Conservation (phyloP, 2,329 filamentous ascomycete genomes). For the Hypoxylon sp. region DNA sequence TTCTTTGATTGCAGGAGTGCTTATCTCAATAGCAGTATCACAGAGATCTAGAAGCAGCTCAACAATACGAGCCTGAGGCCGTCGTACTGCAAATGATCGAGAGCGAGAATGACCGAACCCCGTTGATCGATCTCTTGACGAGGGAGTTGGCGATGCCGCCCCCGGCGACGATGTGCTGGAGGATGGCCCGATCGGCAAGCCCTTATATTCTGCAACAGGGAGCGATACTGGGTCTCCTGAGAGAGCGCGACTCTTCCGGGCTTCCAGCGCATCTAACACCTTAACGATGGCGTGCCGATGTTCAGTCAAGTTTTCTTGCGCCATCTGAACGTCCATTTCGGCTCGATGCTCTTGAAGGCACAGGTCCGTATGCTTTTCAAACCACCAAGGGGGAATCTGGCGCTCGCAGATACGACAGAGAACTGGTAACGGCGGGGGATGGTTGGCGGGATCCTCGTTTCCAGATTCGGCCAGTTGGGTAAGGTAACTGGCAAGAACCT, state of each 20-base stretch:
- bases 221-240: constrained; percentile 67
- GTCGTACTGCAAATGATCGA: constrained; percentile 90
- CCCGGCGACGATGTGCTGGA: constrained; percentile 80
- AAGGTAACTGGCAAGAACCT: constrained; percentile 93
- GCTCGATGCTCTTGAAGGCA: constrained; percentile 96
- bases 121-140: constrained; percentile 80
- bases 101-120: constrained; percentile 85
- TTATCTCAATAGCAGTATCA: constrained; percentile 95
- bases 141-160: constrained; percentile 78
- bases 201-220: constrained; percentile 86
- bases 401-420: constrained; percentile 98
- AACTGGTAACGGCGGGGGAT: constrained; percentile 86
- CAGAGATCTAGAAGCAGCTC: constrained; percentile 95
- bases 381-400: constrained; percentile 99
- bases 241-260: constrained; percentile 76
- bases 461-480: constrained; percentile 89
- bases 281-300: constrained; percentile 96
- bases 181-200: constrained; percentile 82
- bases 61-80: constrained; percentile 92
- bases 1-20: constrained; percentile 93
- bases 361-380: constrained; percentile 97
- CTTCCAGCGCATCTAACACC: constrained; percentile 92
- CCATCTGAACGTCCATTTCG: constrained; percentile 97
- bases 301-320: constrained; percentile 91
- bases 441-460: constrained; percentile 79